Base-by-base conservation (phyloP, 2,329 filamentous ascomycete genomes). In the Diaporthe amygdali region DNA sequence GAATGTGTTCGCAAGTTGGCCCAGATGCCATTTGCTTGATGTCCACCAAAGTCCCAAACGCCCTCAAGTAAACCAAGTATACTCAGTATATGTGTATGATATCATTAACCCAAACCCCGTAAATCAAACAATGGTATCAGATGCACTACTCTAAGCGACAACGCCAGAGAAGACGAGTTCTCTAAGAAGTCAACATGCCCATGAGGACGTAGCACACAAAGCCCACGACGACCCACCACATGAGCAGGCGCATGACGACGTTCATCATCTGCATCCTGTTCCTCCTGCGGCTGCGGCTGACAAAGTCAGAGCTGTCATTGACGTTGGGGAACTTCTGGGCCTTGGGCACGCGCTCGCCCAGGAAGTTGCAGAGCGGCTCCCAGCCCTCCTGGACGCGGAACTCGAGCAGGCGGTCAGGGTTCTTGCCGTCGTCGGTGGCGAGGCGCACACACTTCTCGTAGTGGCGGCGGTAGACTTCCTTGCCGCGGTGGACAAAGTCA, bases 401-500 rank as follows among this genome's bases (percentile, higher is more conserved):
- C 70, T 73, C 72, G 52, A 73, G 72, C 70, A 73, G 72, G 34
- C 70, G 66, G 61, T 79, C 79, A 25, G 77, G 78, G 73, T 80
- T 80, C 73, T 78, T 77, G 74, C 81, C 81, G 76, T 77, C 77
- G 68, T 80, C 78, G 71, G 80, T 79, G 63, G 88, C 81, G 30
- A 77, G 51, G 46, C 71, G 74, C 74, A 76, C 37, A 78, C 77
- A 44, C 46, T 70, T 56, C 30, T 54, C 70, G 70, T 72, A 72
- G 70, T 73, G 72, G 32, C 72, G 72, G 61, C 82, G 79, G 83
- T 89, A 93, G 55, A 90, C 84, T 66, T 89, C 84, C 82, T 92
- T 92, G 77, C 90, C 91, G 71, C 88, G 84, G 78, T 87, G 87
- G 77, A 88, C 87, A 79, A 93, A 93, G 78, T 92, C 90, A 64